Percentiles rank a stretch among this genome's conserved stretches.
Conservation (phyloP, 176 grass and related monocot genomes). For the Dactylis glomerata region DNA sequence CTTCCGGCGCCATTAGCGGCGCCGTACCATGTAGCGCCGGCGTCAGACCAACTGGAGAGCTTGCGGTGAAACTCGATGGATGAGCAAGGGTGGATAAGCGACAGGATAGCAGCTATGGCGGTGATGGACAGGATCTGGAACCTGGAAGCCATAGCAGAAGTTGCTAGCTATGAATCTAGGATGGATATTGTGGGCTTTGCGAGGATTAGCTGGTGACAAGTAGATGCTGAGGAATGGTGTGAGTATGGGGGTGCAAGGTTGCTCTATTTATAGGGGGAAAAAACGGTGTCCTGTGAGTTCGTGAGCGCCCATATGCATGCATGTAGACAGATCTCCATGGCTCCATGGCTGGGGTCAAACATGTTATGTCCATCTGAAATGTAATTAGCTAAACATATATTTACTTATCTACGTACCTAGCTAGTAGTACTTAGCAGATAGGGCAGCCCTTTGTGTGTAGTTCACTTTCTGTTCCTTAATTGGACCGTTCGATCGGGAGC, state of each 20-base stretch:
- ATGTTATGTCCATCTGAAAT: neutral
- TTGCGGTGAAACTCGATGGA: constrained; percentile 44
- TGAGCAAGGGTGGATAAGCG: constrained; percentile 22
- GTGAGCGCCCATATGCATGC: neutral
- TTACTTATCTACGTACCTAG: neutral
- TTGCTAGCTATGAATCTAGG: neutral
- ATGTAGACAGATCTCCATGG: neutral
- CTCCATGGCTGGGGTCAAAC: constrained; percentile 35
- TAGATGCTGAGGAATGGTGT: neutral
- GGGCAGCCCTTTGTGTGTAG: constrained; percentile 22
- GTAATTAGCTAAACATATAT: neutral
- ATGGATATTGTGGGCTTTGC: neutral
- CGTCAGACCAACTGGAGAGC: constrained; percentile 47
- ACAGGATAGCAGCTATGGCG: neutral
- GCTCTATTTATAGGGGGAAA: constrained; percentile 54
- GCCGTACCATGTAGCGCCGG: constrained; percentile 73
- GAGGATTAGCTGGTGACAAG: neutral
- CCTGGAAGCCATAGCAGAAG: constrained; percentile 34
- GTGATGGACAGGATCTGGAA: constrained; percentile 6
- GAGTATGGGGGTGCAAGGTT: neutral
- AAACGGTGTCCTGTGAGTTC: neutral
- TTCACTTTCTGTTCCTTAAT: constrained; percentile 1
- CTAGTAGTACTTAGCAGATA: neutral
- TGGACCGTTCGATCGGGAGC: neutral
- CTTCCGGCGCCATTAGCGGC: constrained; percentile 57